These are phyloP conservation scores for Akanthomyces dipterigenus DNA, from an alignment of 2,329 filamentous ascomycete species.

Conservation along the genomic window DNA sequence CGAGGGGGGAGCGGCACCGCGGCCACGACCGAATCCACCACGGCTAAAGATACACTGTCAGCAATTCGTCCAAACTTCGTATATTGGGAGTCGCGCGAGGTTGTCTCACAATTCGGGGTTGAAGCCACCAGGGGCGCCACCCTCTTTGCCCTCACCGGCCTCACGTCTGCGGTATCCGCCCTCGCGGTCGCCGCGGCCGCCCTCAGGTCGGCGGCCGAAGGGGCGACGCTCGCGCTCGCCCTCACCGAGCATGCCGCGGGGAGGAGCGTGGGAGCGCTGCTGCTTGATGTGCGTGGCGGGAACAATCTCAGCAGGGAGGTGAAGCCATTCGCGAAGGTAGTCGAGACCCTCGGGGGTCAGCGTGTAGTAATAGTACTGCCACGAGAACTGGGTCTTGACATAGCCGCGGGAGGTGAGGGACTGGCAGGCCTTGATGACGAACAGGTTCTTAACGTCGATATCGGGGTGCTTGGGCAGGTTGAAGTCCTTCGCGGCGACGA, in stretches of 20 bases:
- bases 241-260: slow-evolving; percentile 97
- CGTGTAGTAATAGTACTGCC: slow-evolving; percentile 99
- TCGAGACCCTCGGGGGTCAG: slow-evolving; percentile 98
- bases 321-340: slow-evolving; percentile 99
- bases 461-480: slow-evolving; percentile 96
- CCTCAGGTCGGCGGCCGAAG: slow-evolving; percentile 49
- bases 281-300: slow-evolving; percentile 99
- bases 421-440: slow-evolving; percentile 97
- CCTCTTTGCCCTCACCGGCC: slow-evolving; percentile 81
- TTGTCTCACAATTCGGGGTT: slow-evolving; percentile 75
- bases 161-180: slow-evolving; percentile 91
- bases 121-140: slow-evolving; percentile 85
- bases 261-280: slow-evolving; percentile 96
- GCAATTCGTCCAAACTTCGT: slow-evolving; percentile 17
- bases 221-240: slow-evolving; percentile 73
- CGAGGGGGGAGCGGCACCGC: slow-evolving; percentile 66
- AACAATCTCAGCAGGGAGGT: slow-evolving; percentile 98
- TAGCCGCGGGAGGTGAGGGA: slow-evolving; percentile 96
- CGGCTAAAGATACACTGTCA: slow-evolving; percentile 49
- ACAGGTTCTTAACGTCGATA: slow-evolving; percentile 99
- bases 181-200: slow-evolving; percentile 75
- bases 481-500: slow-evolving; percentile 99
- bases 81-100: slow-evolving; percentile 1
- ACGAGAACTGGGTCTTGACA: slow-evolving; percentile 99
- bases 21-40: slow-evolving; percentile 84